phyloP scores from a whole-genome alignment of 495 filamentous ascomycete species.

The Hypoxylon cercidicola region DNA sequence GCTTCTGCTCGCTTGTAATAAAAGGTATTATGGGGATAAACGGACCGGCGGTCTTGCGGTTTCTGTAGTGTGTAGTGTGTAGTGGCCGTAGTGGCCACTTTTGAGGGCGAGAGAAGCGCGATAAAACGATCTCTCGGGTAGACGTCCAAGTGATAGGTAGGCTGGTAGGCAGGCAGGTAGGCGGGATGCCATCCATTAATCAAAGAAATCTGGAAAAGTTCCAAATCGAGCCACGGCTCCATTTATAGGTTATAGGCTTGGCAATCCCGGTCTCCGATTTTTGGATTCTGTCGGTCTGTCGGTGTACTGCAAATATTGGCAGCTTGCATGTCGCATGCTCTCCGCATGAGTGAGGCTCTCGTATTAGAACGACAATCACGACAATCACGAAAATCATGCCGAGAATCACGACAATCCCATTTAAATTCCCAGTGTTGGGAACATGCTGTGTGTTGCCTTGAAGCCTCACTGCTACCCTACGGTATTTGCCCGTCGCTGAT shows the following conservation, averaged over 20 bases:
- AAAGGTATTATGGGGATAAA: conserved; percentile 35
- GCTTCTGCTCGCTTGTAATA: conserved; percentile 29
- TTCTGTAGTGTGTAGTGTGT: conserved; percentile 9
- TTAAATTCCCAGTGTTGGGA: background rate
- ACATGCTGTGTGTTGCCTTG: conserved; percentile 10
- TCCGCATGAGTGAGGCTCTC: conserved; percentile 36
- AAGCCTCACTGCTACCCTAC: conserved; percentile 17
- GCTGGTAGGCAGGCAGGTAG: conserved; percentile 17
- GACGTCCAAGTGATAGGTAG: conserved; percentile 3
- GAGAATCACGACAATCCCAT: conserved; percentile 34
- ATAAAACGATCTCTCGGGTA: conserved; percentile 37
- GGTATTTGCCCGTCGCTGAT: conserved; percentile 26
- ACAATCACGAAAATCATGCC: conserved; percentile 32
- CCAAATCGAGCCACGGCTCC: conserved; percentile 34
- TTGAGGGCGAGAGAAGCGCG: conserved; percentile 32
- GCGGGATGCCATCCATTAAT: conserved; percentile 33
- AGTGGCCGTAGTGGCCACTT: conserved; percentile 26
- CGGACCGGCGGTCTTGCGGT: conserved; percentile 36
- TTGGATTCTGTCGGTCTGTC: conserved; percentile 32
- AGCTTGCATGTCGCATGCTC: conserved; percentile 4
- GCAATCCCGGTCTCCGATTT: conserved; percentile 36
- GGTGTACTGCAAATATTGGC: conserved; percentile 5
- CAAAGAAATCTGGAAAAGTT: conserved; percentile 33
- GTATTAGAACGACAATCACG: conserved; percentile 42
- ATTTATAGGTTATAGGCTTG: conserved; percentile 38